Percentiles rank a stretch among this genome's conserved stretches.
phyloP scores from a whole-genome alignment of 1,284 basidiomycete genomes.

The Rhodofomes roseus region DNA sequence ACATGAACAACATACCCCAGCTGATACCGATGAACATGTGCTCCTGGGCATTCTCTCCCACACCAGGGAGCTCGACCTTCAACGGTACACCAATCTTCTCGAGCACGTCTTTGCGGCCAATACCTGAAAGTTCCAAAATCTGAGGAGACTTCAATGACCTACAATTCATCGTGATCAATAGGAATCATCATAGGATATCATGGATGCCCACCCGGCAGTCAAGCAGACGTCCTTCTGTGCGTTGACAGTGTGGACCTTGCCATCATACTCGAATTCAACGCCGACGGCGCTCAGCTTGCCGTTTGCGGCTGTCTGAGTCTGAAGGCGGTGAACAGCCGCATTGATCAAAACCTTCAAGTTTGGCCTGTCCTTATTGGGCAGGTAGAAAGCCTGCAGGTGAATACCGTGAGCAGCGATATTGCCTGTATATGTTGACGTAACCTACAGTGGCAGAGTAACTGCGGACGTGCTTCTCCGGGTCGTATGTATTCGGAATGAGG shows the following conservation, averaged over 20 bases:
- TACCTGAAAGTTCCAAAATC: constrained; percentile 47
- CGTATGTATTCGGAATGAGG: constrained; percentile 21
- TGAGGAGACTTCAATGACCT: constrained; percentile 40
- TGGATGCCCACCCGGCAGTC: constrained; percentile 31
- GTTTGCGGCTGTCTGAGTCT: constrained; percentile 71
- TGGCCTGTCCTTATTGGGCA: constrained; percentile 21
- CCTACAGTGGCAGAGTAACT: constrained; percentile 26
- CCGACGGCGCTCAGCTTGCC: constrained; percentile 94
- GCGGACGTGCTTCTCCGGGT: constrained; percentile 25
- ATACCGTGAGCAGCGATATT: neutral
- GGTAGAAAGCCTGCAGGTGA: constrained; percentile 24
- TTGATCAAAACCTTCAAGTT: constrained; percentile 23
- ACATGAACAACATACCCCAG: constrained; percentile 21
- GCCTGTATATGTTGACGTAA: neutral
- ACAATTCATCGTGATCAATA: neutral
- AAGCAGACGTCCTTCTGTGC: constrained; percentile 36
- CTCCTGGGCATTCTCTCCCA: constrained; percentile 50
- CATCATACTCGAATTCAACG: constrained; percentile 71
- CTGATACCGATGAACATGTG: constrained; percentile 31
- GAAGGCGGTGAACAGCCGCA: constrained; percentile 15
- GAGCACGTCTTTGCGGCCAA: constrained; percentile 40
- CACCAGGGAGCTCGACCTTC: constrained; percentile 41
- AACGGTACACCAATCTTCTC: constrained; percentile 34
- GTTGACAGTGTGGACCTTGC: constrained; percentile 49
- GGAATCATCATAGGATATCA: too few relatives aligned